These are phyloP conservation scores for Exsudoporus frostii DNA, from an alignment of 768 basidiomycete genomes.

Conservation along the genomic window DNA sequence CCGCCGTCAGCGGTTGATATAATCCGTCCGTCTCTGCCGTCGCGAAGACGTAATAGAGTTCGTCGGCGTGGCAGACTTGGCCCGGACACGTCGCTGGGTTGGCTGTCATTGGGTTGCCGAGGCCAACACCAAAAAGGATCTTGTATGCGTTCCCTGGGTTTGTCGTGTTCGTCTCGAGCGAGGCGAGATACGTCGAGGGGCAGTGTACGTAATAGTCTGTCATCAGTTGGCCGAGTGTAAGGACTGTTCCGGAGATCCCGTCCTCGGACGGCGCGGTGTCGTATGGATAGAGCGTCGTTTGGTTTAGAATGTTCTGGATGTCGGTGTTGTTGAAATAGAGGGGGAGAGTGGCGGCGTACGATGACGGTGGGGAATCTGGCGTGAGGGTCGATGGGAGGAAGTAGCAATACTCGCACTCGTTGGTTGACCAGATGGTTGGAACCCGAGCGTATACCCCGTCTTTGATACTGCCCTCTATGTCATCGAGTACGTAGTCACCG, in stretches of 20 bases:
- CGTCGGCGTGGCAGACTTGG: constrained; percentile 12
- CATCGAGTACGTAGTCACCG: constrained; percentile 7
- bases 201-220: constrained; percentile 8
- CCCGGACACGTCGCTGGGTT: constrained; percentile 2
- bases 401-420: constrained; percentile 9
- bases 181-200: constrained; percentile 6
- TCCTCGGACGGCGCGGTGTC: not conserved
- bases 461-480: constrained; percentile 10
- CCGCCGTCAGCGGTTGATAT: constrained; percentile 8
- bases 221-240: not conserved
- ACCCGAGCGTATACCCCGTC: constrained; percentile 9
- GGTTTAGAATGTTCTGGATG: not conserved
- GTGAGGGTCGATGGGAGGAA: constrained; percentile 11
- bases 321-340: constrained; percentile 3
- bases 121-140: constrained; percentile 1
- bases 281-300: constrained; percentile 8
- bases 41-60: constrained; percentile 12
- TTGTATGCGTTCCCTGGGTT: constrained; percentile 12
- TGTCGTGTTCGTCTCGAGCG: constrained; percentile 10
- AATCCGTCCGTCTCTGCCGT: constrained; percentile 10
- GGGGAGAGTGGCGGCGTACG: not conserved
- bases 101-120: constrained; percentile 4
- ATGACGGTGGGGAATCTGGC: constrained; percentile 2
- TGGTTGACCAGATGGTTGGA: constrained; percentile 11
- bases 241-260: constrained; percentile 8